Conservation (phyloP, 805 yeast species). For the Suhomyces vadensis region DNA sequence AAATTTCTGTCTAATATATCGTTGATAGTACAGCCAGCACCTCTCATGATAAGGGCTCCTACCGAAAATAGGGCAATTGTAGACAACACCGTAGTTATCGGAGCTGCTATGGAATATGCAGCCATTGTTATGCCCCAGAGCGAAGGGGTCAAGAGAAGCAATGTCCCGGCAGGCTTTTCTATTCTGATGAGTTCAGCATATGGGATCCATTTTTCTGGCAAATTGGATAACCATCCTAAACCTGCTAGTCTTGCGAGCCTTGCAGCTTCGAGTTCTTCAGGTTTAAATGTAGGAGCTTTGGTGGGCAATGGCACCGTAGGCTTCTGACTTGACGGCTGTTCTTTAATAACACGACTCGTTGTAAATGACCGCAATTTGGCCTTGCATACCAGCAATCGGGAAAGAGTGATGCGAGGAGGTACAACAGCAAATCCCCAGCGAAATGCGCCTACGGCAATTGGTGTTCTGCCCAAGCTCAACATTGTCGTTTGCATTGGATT, state of each 20-base stretch:
- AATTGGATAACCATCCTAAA: slow-evolving; percentile 49
- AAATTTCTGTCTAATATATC: slow-evolving; percentile 83
- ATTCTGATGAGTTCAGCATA: slow-evolving; percentile 89
- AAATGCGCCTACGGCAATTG: background rate
- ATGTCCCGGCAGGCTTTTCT: slow-evolving; percentile 96
- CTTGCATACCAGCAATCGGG: too few relatives aligned
- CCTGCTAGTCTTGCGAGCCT: slow-evolving; percentile 48
- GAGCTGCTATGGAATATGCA: slow-evolving; percentile 69
- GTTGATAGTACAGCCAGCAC: slow-evolving; percentile 96
- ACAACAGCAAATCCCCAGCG: background rate
- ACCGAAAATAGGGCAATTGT: slow-evolving; percentile 72
- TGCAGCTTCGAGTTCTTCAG: slow-evolving; percentile 52
- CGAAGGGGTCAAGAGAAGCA: slow-evolving; percentile 79
- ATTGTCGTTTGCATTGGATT: background rate
- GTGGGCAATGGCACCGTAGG: too few relatives aligned
- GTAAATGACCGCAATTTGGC: too few relatives aligned
- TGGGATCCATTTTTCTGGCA: slow-evolving; percentile 79
- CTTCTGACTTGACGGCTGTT: too few relatives aligned
- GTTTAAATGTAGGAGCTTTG: slow-evolving; percentile 20
- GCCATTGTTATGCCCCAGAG: slow-evolving; percentile 95
- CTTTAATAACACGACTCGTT: too few relatives aligned
- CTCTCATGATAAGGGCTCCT: slow-evolving; percentile 91
- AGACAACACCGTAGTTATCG: slow-evolving; percentile 58
- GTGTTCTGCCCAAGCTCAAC: slow-evolving; percentile 1
- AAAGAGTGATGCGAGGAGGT: background rate